Base-by-base conservation (phyloP, 2,329 filamentous ascomycete species). In the Plenodomus tracheiphilus region DNA sequence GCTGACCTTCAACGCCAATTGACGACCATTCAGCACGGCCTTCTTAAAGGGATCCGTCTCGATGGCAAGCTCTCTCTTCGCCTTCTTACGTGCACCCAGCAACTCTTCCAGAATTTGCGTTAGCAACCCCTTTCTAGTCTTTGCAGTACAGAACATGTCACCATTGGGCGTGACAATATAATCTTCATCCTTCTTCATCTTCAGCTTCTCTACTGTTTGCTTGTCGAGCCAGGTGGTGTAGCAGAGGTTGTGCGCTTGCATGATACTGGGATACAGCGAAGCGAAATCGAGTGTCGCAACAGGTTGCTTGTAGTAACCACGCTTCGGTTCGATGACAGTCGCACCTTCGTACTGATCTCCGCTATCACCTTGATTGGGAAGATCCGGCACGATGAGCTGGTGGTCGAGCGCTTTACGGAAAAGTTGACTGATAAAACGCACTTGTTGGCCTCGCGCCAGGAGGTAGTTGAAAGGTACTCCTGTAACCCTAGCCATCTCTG, bases 401-500 rank as follows among this genome's bases (percentile, higher is more conserved):
- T 99, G 90, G 58, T 97, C 91, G 22, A 94, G 75, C 2, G 94
- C 92, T 73, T 97, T 97, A 48, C 94, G 87, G 80, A 96, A 99
- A 15, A 99, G 79, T 69, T 99, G 94, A 70, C 92, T 97, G 75
- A 99, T 84, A 75, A 99, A 99, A 67, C 96, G 96, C 70, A 99
- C 86, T 74, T 99, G 95, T 71, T 99, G 94, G 38, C 94, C 94
- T 67, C 92, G 86, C 19, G 94, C 85, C 2, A 99, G 81, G 38
- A 99, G 81, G 67, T 88, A 96, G 69, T 96, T 97, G 79, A 99
- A 99, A 0, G 94, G 94, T 4, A 99, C 93, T 62, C 94, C 94
- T 20, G 95, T 99, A 74, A 99, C 94, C 84, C 94, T 94, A 49
- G 94, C 93, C 94, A 99, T 99, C 75, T 99, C 94, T 0, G 94